These are phyloP conservation scores for Piper longum DNA, from an alignment of 164 flowering plant species.

Conservation along the genomic window DNA sequence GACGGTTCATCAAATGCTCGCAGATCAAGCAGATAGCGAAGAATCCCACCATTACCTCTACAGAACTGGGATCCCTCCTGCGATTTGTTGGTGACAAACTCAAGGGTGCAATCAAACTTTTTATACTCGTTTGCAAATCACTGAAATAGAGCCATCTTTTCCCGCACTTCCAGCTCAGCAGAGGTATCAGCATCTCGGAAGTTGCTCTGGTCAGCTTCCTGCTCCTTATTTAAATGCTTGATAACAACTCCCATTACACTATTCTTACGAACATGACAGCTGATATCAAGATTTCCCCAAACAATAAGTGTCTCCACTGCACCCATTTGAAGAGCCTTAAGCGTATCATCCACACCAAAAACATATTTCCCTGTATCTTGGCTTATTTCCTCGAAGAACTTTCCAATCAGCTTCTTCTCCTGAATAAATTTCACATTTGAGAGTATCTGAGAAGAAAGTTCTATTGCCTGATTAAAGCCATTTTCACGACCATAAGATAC, in stretches of 20 bases:
- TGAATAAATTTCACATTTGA: conserved; percentile 8
- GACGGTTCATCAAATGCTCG: conserved; percentile 5
- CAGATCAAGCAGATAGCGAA: conserved; percentile 7
- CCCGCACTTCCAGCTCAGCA: conserved; percentile 5
- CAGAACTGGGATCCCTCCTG: conserved; percentile 8
- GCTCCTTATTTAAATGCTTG: conserved; percentile 6
- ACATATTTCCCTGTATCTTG: conserved; percentile 7
- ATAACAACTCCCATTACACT: background rate
- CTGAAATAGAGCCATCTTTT: conserved; percentile 4
- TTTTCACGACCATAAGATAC: conserved; percentile 8
- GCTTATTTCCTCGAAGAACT: conserved; percentile 6
- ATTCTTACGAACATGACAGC: background rate
- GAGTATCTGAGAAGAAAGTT: conserved; percentile 3
- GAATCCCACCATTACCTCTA: conserved; percentile 8
- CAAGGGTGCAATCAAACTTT: conserved; percentile 3
- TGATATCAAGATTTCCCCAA: conserved; percentile 6
- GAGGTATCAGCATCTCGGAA: background rate
- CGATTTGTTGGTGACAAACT: conserved; percentile 7
- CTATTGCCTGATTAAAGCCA: conserved; percentile 6
- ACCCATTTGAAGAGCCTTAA: conserved; percentile 6
- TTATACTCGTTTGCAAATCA: conserved; percentile 6
- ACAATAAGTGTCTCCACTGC: conserved; percentile 5
- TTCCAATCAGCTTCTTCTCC: conserved; percentile 4
- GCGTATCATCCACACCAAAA: conserved; percentile 5
- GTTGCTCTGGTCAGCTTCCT: conserved; percentile 6